Conservation (phyloP, 768 basidiomycete genomes). For the Rhodotorula paludigena region DNA sequence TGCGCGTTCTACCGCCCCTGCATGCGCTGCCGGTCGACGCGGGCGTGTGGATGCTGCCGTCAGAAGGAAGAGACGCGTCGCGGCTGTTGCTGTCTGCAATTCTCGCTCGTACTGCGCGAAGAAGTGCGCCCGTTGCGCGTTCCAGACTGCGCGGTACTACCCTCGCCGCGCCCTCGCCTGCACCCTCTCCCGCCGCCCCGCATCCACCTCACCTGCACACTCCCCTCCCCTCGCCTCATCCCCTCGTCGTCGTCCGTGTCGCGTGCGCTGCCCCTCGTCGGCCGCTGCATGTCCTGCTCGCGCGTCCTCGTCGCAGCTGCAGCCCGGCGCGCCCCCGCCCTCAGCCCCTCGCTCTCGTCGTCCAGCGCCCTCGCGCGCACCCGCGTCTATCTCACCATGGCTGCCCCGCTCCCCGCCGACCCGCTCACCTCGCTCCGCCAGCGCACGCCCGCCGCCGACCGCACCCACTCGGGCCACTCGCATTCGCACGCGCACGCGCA, state of each 20-base stretch:
- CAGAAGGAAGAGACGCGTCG: no score
- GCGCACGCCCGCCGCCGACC: not conserved
- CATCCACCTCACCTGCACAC: no score
- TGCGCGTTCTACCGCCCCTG: not conserved
- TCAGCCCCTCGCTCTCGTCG: not conserved
- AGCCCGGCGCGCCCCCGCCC: not conserved
- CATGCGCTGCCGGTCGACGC: no score
- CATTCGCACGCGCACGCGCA: slow-evolving; percentile 30
- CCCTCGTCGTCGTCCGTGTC: no score
- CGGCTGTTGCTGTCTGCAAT: no score
- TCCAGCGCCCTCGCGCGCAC: not conserved
- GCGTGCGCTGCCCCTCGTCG: not conserved
- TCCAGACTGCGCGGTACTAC: no score
- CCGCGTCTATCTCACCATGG: not conserved
- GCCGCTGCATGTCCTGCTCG: not conserved
- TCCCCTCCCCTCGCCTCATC: no score
- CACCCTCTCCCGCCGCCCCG: no score
- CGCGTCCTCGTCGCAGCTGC: not conserved
- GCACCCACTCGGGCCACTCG: slow-evolving; percentile 16
- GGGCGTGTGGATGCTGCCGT: no score
- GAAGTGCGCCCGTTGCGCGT: no score
- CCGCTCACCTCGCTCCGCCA: slow-evolving; percentile 2
- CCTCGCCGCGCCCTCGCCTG: no score
- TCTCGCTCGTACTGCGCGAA: no score
- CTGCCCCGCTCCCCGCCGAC: not conserved